Evolutionary conservation across 305 asterid genomes (phyloP), one percentile per base, ranked within the genome.

Genomic region (Fraxinus angustifolia): DNA sequence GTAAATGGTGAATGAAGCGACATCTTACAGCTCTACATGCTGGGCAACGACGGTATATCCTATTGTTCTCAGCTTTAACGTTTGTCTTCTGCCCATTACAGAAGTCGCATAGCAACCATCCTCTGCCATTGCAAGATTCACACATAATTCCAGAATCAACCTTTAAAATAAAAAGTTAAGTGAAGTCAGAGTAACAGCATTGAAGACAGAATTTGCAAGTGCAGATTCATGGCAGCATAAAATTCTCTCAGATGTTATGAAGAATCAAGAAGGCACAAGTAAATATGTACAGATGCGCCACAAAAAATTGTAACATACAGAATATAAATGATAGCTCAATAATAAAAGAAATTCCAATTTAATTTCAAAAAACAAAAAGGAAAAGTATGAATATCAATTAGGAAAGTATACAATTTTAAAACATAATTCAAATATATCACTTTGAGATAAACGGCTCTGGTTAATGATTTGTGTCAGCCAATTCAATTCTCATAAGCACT

Each of bases 21-120:
- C 50, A 8, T 85, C 97, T 91, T 85, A 92, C 97, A 31, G 97
- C 97, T 90, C 87, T 88, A 68, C 98, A 92, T 78, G 93, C 79
- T 2, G 98, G 97, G 88, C 97, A 93, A 0, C 96, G 92, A 2
- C 97, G 93, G 74, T 86, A 93, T 17, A 89, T 83, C 82, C 90
- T 86, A 56, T 84, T 94, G 74, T 81, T 92, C 12, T 90, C 92
- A 21, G 86, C 82, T 74, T 78, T 91, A 0, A 93, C 97, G 79
- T 93, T 94, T 7, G 88, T 90, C 87, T 92, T 93, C 82, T 88
- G 90, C 82, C 98, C 97, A 86, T 89, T 83, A 80, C 97, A 92
- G 75, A 92, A 90, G 11, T 92, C 96, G 87, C 97, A 94, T 12
- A 87, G 48, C 73, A 93, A 36, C 97, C 97, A 94, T 35, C 98